These are phyloP conservation scores for maize (Zea mays) DNA, from an alignment of 176 grass and related monocot genomes.

Conservation along the genomic window DNA sequence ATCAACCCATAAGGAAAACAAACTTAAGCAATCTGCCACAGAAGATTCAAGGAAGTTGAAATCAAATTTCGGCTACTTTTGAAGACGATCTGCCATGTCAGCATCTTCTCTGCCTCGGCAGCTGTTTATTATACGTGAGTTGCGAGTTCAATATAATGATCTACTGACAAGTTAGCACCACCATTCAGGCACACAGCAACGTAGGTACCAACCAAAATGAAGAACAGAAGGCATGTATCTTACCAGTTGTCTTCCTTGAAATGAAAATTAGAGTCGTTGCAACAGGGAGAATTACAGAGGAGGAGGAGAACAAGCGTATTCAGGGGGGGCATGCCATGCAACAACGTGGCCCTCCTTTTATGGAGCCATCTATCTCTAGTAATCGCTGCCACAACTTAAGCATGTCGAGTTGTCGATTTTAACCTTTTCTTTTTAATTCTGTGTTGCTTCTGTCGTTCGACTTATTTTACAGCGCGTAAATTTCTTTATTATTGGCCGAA, in stretches of 20 bases:
- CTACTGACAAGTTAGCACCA: not conserved
- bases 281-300: slow-evolving; percentile 1
- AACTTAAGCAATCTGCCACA: slow-evolving; percentile 5
- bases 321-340: slow-evolving; percentile 9
- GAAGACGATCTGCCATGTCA: not conserved
- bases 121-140: not conserved
- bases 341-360: slow-evolving; percentile 37
- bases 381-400: slow-evolving; percentile 44
- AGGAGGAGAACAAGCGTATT: not conserved
- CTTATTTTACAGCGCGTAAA: not conserved
- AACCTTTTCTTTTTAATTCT: not conserved
- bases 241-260: slow-evolving; percentile 40
- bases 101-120: not conserved
- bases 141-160: not conserved
- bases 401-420: not conserved
- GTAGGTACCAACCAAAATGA: not conserved
- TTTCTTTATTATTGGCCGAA: slow-evolving; percentile 35
- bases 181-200: not conserved
- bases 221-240: not conserved
- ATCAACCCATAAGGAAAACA: too few relatives aligned
- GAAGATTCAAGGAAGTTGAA: slow-evolving; percentile 4
- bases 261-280: not conserved
- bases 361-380: slow-evolving; percentile 7
- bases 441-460: not conserved
- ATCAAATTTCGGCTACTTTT: not conserved